A percentile compares a stretch with the other conserved stretches of the same genome.
Conservation (phyloP, 129 eudicot species). For the Artemisia argyi region DNA sequence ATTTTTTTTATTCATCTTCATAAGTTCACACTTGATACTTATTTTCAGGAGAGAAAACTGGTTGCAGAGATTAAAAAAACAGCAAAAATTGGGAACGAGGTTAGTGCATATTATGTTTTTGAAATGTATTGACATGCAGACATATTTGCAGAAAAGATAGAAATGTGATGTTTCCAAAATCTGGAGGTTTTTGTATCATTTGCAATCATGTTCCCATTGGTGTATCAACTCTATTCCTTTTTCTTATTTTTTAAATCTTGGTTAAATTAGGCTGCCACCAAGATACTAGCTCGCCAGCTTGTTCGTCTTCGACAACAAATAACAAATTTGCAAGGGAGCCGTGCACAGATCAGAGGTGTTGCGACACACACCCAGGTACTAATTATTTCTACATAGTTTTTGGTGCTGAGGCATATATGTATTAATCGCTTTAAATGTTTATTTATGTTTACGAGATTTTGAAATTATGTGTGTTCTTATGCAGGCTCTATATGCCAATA, state of each 20-base stretch:
- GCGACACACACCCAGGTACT: slow-evolving; percentile 91
- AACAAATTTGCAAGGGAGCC: slow-evolving; percentile 87
- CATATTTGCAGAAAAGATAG: background rate
- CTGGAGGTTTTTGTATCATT: slow-evolving; percentile 12
- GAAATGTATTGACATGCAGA: too few relatives aligned
- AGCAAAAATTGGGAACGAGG: slow-evolving; percentile 95
- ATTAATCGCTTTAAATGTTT: slow-evolving; percentile 1
- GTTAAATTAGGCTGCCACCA: slow-evolving; percentile 79
- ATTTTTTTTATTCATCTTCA: slow-evolving; percentile 14
- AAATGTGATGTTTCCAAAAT: slow-evolving; percentile 10
- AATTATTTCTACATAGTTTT: background rate
- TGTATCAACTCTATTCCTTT: background rate
- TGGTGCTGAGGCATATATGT: background rate
- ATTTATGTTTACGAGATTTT: background rate
- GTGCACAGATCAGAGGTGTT: slow-evolving; percentile 94
- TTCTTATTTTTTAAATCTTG: background rate
- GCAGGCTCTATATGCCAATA: slow-evolving; percentile 89
- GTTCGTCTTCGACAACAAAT: slow-evolving; percentile 91
- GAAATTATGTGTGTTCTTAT: slow-evolving; percentile 1
- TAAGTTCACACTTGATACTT: slow-evolving; percentile 22
- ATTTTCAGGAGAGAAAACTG: slow-evolving; percentile 74
- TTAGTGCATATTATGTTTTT: slow-evolving; percentile 21
- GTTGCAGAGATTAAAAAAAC: slow-evolving; percentile 96
- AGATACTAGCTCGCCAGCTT: slow-evolving; percentile 88
- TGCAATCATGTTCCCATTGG: background rate